Evolutionary conservation across 305 asterid genomes (phyloP).

Genomic region (Fraxinus sp.): DNA sequence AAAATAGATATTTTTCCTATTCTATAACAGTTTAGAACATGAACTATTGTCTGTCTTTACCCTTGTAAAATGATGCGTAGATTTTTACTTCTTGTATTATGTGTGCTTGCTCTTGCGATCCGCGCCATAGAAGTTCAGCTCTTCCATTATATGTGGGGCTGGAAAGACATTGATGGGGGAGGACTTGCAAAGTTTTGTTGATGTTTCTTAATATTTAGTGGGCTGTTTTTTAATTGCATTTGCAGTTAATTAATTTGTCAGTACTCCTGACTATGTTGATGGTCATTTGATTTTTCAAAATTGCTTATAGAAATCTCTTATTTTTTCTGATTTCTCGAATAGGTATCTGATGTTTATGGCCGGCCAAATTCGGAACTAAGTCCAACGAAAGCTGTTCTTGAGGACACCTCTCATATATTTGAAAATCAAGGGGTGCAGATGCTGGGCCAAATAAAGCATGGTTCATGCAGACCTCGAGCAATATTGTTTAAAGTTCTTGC

Average conservation of each 20-base stretch:
- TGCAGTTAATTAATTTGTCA: constrained; percentile 17
- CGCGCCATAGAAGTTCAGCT: neutral
- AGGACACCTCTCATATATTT: constrained; percentile 57
- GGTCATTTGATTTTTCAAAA: constrained; percentile 17
- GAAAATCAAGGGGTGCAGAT: constrained; percentile 74
- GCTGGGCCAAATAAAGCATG: constrained; percentile 89
- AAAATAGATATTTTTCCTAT: neutral
- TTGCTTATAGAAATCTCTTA: constrained; percentile 28
- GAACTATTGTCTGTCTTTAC: constrained; percentile 1
- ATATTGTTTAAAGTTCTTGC: constrained; percentile 96
- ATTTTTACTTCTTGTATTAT: neutral
- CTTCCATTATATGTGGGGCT: constrained; percentile 1
- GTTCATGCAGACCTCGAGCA: constrained; percentile 95
- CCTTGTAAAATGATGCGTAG: neutral
- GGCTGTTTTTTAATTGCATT: neutral
- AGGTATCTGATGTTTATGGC: constrained; percentile 91
- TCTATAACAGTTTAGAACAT: constrained; percentile 9
- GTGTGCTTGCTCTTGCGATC: constrained; percentile 10
- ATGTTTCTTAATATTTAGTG: neutral
- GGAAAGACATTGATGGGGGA: constrained; percentile 1
- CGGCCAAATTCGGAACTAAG: constrained; percentile 73
- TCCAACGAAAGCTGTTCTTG: constrained; percentile 63
- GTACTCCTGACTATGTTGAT: constrained; percentile 19
- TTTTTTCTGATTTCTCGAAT: constrained; percentile 25
- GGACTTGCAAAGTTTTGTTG: neutral